These are phyloP conservation scores for Phtheirospermum japonicum DNA, from an alignment of 257 asterid genomes.

Conservation along the genomic window DNA sequence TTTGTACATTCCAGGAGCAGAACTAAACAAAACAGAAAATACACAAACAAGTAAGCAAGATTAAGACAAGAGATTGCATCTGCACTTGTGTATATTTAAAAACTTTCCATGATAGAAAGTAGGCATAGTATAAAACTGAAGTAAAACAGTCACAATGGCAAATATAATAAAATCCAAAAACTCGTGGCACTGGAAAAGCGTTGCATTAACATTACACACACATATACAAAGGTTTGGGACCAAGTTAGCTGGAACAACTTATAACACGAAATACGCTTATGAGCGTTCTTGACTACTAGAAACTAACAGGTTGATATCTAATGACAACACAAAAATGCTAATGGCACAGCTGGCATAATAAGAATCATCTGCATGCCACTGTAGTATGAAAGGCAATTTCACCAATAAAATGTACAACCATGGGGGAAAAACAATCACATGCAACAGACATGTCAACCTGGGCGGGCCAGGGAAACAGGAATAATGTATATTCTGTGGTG, in stretches of 20 bases:
- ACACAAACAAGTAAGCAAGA: constrained; percentile 21
- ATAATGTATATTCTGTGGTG: constrained; percentile 5
- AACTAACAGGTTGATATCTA: constrained; percentile 2
- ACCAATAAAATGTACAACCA: too few species aligned
- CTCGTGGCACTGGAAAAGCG: constrained; percentile 3
- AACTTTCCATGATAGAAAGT: background rate
- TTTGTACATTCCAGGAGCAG: constrained; percentile 71
- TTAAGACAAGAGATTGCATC: constrained; percentile 13
- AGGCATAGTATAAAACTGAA: constrained; percentile 6
- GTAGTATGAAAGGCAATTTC: background rate
- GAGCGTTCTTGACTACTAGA: background rate
- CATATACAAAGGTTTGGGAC: background rate
- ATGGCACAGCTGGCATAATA: constrained; percentile 13
- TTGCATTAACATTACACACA: background rate
- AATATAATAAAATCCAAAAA: background rate
- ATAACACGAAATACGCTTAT: background rate
- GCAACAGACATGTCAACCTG: constrained; percentile 19
- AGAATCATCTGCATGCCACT: constrained; percentile 9
- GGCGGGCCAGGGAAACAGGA: constrained; percentile 2
- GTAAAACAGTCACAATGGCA: background rate
- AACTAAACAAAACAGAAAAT: constrained; percentile 43
- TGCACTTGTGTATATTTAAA: constrained; percentile 5
- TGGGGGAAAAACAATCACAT: background rate
- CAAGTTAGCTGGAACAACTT: constrained; percentile 12
- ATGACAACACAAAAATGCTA: constrained; percentile 17